A percentile compares a stretch with the other conserved stretches of the same genome.
Conservation (phyloP, 345 rosid species). For the Acer saccharum region DNA sequence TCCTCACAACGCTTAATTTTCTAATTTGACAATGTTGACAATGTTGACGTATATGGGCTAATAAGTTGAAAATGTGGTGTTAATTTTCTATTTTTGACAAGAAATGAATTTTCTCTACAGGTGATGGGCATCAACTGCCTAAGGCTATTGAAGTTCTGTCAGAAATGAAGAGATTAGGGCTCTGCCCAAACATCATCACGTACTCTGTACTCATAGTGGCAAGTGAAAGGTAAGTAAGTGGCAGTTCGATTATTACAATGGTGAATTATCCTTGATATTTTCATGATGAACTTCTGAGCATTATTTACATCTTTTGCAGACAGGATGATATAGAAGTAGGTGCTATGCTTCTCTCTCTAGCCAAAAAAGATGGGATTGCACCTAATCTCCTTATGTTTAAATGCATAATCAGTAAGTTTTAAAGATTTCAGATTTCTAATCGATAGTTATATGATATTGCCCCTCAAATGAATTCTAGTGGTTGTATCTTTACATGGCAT, state of each 20-base stretch:
- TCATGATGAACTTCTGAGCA: conserved; percentile 6
- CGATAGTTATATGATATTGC: background rate
- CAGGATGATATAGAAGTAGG: conserved; percentile 80
- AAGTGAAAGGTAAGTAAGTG: conserved; percentile 71
- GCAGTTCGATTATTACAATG: conserved; percentile 10
- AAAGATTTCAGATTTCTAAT: background rate
- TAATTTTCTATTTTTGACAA: background rate
- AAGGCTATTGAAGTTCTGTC: conserved; percentile 76
- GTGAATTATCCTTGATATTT: background rate
- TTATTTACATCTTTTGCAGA: conserved; percentile 42
- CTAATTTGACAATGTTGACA: background rate
- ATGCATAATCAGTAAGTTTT: conserved; percentile 78
- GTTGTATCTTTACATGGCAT: background rate
- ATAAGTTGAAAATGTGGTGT: background rate
- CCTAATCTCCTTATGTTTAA: conserved; percentile 70
- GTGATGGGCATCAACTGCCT: conserved; percentile 83
- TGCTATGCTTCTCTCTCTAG: conserved; percentile 62
- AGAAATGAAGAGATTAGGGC: conserved; percentile 64
- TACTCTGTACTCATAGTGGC: conserved; percentile 84
- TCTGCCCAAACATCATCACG: conserved; percentile 72
- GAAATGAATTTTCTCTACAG: conserved; percentile 41
- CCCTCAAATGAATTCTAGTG: conserved; percentile 5
- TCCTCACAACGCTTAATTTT: background rate
- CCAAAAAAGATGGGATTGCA: conserved; percentile 64
- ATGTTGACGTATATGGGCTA: background rate